Evolutionary conservation across 176 grass and related monocot species (phyloP).

Genomic region (Canna indica): DNA sequence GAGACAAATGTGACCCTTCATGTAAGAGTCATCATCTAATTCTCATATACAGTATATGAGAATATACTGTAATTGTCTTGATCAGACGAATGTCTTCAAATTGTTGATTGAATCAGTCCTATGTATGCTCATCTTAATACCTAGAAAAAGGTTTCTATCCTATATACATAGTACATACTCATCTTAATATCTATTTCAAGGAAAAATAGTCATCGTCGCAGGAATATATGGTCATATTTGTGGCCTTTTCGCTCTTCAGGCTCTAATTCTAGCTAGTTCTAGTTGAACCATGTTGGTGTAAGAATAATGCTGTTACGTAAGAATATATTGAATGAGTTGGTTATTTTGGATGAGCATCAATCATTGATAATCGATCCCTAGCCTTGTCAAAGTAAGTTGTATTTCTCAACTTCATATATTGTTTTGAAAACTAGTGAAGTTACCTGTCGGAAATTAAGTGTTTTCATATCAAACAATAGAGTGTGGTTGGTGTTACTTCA

Average conservation of each 20-base stretch:
- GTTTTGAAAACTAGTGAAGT: not conserved
- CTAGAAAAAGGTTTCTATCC: too few relatives aligned
- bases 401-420: not conserved
- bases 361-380: not conserved
- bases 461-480: not conserved
- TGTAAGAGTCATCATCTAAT: too few relatives aligned
- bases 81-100: too few relatives aligned
- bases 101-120: too few relatives aligned
- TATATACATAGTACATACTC: too few relatives aligned
- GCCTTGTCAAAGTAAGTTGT: not conserved
- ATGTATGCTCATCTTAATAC: too few relatives aligned
- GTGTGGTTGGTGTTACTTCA: not conserved
- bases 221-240: conserved; percentile 32
- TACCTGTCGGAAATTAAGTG: not conserved
- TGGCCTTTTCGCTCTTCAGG: conserved; percentile 47
- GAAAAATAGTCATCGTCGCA: conserved; percentile 22
- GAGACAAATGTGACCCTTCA: too few relatives aligned
- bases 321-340: conserved; percentile 35
- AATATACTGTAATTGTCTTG: too few relatives aligned
- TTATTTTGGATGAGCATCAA: conserved; percentile 34
- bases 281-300: conserved; percentile 6
- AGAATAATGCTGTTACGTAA: conserved; percentile 31
- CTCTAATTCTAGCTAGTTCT: conserved; percentile 18
- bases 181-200: too few relatives aligned
- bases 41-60: too few relatives aligned